A percentile compares a stretch with the other conserved stretches of the same genome.
These are phyloP conservation scores for Pythium folliculosum DNA, from an alignment of 352 stramenopile species.

Conservation along the genomic window DNA sequence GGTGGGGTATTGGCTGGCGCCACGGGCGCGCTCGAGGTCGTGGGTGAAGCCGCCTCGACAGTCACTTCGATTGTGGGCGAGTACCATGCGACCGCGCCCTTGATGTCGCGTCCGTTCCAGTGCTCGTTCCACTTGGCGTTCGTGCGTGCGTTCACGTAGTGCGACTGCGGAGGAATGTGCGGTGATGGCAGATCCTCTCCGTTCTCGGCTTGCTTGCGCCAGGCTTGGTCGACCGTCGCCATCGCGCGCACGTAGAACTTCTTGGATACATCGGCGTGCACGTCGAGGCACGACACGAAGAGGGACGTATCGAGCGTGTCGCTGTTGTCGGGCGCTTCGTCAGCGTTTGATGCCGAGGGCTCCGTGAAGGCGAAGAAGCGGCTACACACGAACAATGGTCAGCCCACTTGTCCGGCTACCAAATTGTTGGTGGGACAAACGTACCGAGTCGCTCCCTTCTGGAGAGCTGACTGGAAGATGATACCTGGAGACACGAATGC, in stretches of 20 bases:
- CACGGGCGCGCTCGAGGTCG: not conserved
- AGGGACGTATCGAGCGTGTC: constrained; percentile 69
- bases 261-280: constrained; percentile 32
- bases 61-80: constrained; percentile 39
- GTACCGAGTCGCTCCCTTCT: constrained; percentile 55
- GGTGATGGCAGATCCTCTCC: constrained; percentile 61
- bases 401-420: not conserved
- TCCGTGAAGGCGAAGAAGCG: constrained; percentile 68
- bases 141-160: constrained; percentile 81
- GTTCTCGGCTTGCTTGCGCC: constrained; percentile 47
- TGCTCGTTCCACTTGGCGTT: constrained; percentile 61
- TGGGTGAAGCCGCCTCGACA: constrained; percentile 3
- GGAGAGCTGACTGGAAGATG: constrained; percentile 43
- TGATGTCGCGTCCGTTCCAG: constrained; percentile 72
- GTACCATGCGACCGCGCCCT: constrained; percentile 60
- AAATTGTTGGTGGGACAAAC: not conserved
- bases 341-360: constrained; percentile 25
- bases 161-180: constrained; percentile 68
- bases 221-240: constrained; percentile 80
- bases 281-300: constrained; percentile 65
- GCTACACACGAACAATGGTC: constrained; percentile 14
- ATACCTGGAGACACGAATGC: constrained; percentile 30
- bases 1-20: not conserved
- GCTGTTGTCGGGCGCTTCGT: constrained; percentile 33
- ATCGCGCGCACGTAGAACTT: constrained; percentile 64